These are phyloP conservation scores for Blastocystis sp. DNA, from an alignment of 352 stramenopile species.

Conservation along the genomic window DNA sequence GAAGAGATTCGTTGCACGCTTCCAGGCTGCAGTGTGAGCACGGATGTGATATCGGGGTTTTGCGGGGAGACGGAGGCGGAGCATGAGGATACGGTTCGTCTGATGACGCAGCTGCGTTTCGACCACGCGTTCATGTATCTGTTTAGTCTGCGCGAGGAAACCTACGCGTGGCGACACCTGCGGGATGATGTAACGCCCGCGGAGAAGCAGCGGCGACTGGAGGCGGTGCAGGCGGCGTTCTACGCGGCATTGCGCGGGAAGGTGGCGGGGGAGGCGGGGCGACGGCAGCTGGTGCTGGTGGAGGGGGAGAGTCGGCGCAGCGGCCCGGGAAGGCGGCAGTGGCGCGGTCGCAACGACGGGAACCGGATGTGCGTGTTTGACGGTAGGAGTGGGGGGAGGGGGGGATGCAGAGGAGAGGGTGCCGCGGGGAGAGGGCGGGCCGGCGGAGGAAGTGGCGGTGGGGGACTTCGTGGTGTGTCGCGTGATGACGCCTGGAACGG, in stretches of 20 bases:
- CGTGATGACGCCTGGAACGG: not conserved
- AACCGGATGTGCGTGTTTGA: conserved; percentile 61
- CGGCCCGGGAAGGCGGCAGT: conserved; percentile 67
- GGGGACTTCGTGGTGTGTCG: conserved; percentile 28
- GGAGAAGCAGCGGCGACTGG: conserved; percentile 83
- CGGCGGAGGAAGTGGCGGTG: conserved; percentile 59
- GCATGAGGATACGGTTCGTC: conserved; percentile 78
- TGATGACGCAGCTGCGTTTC: conserved; percentile 77
- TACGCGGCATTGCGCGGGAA: conserved; percentile 76
- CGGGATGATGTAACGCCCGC: conserved; percentile 83
- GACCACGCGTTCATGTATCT: conserved; percentile 98
- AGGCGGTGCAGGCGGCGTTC: conserved; percentile 88
- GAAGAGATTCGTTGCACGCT: conserved; percentile 73
- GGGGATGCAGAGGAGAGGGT: not conserved
- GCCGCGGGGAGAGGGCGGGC: not conserved
- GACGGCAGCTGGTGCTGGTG: conserved; percentile 84
- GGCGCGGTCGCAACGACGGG: conserved; percentile 74
- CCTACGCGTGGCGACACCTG: conserved; percentile 15
- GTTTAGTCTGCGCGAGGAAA: conserved; percentile 82
- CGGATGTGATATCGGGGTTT: conserved; percentile 94
- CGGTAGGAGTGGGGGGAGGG: not conserved
- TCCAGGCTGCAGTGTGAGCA: conserved; percentile 75
- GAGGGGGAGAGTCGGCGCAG: conserved; percentile 78
- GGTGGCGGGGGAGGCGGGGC: conserved; percentile 79
- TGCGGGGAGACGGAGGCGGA: conserved; percentile 94